Conservation (phyloP, 2,329 filamentous ascomycete species). For the Hysterium pulicare region DNA sequence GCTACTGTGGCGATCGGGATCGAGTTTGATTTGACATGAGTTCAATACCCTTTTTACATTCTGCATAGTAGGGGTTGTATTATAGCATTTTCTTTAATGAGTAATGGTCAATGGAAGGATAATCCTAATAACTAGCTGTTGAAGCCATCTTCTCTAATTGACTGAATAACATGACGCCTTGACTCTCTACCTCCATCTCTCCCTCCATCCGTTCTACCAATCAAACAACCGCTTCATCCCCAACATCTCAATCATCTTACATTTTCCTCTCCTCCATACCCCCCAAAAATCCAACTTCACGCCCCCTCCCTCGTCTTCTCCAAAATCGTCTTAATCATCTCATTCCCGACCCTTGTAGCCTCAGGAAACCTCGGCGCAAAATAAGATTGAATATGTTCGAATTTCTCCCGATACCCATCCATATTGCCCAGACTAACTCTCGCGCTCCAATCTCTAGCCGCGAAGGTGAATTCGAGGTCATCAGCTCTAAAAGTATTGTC, state of each 20-base stretch:
- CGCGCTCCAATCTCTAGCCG: conserved; percentile 91
- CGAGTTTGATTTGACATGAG: too few species aligned
- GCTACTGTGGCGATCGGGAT: too few species aligned
- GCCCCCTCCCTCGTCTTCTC: conserved; percentile 59
- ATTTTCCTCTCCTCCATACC: conserved; percentile 14
- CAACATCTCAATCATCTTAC: background rate
- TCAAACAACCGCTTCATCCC: too few species aligned
- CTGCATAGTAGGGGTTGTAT: too few species aligned
- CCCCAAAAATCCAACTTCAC: conserved; percentile 4
- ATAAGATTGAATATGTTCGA: conserved; percentile 84
- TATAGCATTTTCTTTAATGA: too few species aligned
- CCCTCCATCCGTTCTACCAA: too few species aligned
- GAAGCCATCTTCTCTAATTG: too few species aligned
- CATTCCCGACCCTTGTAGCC: conserved; percentile 82
- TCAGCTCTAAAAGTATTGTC: conserved; percentile 93
- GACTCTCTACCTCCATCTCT: too few species aligned
- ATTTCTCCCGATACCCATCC: conserved; percentile 86
- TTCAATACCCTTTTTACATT: too few species aligned
- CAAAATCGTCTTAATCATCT: conserved; percentile 95
- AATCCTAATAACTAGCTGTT: too few species aligned
- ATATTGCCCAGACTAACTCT: conserved; percentile 90
- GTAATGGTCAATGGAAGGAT: too few species aligned
- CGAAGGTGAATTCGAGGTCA: conserved; percentile 96
- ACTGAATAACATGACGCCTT: too few species aligned
- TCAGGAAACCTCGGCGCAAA: conserved; percentile 88